Conservation (phyloP, 1,139 yeast genomes). For the Scheffersomyces quercinus region DNA sequence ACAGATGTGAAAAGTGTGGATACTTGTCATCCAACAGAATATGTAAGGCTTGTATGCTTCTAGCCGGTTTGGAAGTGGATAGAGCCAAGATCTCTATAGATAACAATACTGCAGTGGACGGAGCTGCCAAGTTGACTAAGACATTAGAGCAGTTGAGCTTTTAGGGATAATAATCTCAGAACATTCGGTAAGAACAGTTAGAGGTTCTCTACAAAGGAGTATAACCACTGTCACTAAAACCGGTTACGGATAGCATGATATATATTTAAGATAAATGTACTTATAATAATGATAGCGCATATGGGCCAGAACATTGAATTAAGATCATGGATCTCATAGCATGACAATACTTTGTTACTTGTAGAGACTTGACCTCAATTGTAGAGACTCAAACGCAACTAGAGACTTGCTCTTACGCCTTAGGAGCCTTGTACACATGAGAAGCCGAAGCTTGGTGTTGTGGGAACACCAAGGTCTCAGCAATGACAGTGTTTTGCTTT, state of each 20-base stretch:
- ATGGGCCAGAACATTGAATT: no score
- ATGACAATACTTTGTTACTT: no score
- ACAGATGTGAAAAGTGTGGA: constrained; percentile 86
- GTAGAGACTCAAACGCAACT: no score
- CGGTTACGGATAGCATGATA: no score
- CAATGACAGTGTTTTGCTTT: constrained; percentile 72
- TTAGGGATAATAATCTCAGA: constrained; percentile 20
- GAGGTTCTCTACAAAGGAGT: no score
- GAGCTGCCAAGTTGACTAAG: constrained; percentile 70
- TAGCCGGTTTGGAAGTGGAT: constrained; percentile 80
- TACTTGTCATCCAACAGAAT: constrained; percentile 83
- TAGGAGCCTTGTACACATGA: constrained; percentile 40
- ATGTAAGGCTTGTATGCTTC: constrained; percentile 89
- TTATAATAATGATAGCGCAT: no score
- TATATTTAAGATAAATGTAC: no score
- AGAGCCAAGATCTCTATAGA: constrained; percentile 64
- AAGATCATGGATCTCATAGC: no score
- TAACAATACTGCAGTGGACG: constrained; percentile 50
- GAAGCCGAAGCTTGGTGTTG: constrained; percentile 76
- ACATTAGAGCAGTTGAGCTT: constrained; percentile 67
- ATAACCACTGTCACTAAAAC: no score
- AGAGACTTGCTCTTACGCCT: background rate
- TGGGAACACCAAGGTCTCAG: constrained; percentile 76
- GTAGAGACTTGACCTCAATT: no score
- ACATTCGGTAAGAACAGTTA: background rate